A percentile compares a stretch with the other conserved stretches of the same genome.
Conservation (phyloP, 73 alveolate species). For the Paramecium tetraurelia region DNA sequence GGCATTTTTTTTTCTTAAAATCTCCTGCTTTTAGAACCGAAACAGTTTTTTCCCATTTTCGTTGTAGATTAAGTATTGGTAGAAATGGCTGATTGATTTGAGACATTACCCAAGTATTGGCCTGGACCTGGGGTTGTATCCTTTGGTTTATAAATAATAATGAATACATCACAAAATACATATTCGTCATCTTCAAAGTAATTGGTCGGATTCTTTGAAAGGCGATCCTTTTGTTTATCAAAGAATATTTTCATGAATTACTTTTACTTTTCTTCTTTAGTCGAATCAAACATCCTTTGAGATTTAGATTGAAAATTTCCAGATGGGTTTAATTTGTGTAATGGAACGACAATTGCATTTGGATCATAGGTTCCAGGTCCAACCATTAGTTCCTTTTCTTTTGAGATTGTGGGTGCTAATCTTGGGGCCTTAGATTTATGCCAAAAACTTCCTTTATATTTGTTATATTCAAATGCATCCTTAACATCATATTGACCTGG, state of each 20-base stretch:
- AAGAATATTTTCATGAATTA: neutral
- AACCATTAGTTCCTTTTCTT: neutral
- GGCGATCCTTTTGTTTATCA: neutral
- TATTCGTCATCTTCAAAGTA: constrained; percentile 17
- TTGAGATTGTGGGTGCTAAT: neutral
- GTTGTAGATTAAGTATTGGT: neutral
- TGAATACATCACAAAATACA: neutral
- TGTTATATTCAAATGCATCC: constrained; percentile 11
- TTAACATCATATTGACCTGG: constrained; percentile 26
- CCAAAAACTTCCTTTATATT: constrained; percentile 9
- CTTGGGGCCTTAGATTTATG: constrained; percentile 20
- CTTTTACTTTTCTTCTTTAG: neutral
- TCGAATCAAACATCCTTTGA: constrained; percentile 26
- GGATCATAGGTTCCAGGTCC: constrained; percentile 64
- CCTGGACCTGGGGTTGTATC: constrained; percentile 41
- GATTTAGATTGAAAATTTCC: constrained; percentile 54
- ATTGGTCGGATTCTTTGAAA: neutral
- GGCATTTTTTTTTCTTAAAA: neutral
- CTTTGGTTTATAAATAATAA: neutral
- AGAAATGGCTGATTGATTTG: neutral
- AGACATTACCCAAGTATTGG: neutral
- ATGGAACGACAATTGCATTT: neutral
- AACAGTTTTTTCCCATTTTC: neutral
- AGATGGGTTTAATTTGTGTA: constrained; percentile 48
- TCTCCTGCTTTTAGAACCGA: neutral